phyloP scores from a whole-genome alignment of 225 moss, liverwort and hornwort genomes.

The Sphagnum contortum region DNA sequence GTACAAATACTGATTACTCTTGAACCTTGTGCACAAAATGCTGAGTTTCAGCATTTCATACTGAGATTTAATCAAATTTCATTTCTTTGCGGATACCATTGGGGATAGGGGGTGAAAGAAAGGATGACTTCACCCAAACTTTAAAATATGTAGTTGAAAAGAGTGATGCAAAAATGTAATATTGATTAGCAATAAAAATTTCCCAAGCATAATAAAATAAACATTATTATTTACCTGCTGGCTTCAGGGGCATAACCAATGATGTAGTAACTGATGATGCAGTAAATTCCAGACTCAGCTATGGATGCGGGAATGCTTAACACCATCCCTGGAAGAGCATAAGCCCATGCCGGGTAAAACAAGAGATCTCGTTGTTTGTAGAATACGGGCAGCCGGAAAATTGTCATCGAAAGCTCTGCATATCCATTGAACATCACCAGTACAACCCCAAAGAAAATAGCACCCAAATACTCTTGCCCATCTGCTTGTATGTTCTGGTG shows the following conservation, averaged over 20 bases:
- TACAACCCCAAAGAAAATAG: slow-evolving; percentile 57
- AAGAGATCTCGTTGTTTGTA: slow-evolving; percentile 75
- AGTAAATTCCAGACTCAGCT: slow-evolving; percentile 57
- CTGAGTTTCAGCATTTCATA: too few relatives aligned
- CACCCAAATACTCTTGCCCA: slow-evolving; percentile 48
- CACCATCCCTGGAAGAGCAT: slow-evolving; percentile 46
- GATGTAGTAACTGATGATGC: slow-evolving; percentile 55
- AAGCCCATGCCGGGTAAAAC: slow-evolving; percentile 82
- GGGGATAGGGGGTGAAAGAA: too few relatives aligned
- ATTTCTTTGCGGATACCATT: too few relatives aligned
- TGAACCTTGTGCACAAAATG: too few relatives aligned
- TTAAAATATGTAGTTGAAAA: too few relatives aligned
- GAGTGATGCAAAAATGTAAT: too few relatives aligned
- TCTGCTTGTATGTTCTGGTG: slow-evolving; percentile 37
- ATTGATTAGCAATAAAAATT: background rate
- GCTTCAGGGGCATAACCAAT: slow-evolving; percentile 67
- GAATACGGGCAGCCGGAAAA: slow-evolving; percentile 58
- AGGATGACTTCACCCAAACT: too few relatives aligned
- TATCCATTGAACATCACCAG: slow-evolving; percentile 79
- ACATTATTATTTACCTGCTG: slow-evolving; percentile 33
- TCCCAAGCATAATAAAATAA: background rate
- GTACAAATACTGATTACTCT: too few relatives aligned
- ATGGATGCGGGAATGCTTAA: slow-evolving; percentile 53
- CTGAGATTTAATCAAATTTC: too few relatives aligned
- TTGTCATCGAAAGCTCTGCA: slow-evolving; percentile 73